phyloP scores from a whole-genome alignment of 1,284 basidiomycete species.

The Singerocomus rubriflavus region DNA sequence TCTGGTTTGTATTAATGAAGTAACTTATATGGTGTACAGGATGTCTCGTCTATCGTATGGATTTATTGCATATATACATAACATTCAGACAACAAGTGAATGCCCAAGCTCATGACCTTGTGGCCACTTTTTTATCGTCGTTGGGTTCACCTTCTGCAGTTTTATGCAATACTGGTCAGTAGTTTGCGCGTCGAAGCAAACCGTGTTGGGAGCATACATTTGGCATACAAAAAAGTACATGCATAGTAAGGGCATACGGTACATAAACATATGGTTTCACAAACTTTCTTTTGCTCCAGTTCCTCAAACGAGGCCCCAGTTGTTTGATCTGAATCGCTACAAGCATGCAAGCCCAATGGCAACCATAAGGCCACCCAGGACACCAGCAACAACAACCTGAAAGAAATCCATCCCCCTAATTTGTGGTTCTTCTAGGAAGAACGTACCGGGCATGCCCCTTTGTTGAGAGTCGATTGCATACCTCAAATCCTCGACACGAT shows the following conservation, averaged over 20 bases:
- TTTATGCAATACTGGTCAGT: background rate
- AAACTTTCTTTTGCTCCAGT: background rate
- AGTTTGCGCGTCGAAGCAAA: background rate
- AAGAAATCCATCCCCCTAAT: constrained; percentile 26
- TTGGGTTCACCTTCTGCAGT: too few relatives aligned
- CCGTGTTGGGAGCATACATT: constrained; percentile 19
- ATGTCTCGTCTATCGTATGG: constrained; percentile 1
- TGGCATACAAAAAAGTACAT: constrained; percentile 11
- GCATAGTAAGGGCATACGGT: constrained; percentile 9
- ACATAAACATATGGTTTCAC: constrained; percentile 14
- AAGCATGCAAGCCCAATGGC: constrained; percentile 31
- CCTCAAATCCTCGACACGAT: constrained; percentile 32
- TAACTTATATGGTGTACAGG: constrained; percentile 25
- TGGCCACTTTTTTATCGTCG: too few relatives aligned
- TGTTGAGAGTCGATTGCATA: constrained; percentile 34
- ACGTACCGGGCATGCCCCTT: constrained; percentile 31
- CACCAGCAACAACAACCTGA: constrained; percentile 31
- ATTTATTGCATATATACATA: background rate
- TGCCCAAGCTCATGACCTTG: too few relatives aligned
- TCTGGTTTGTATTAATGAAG: background rate
- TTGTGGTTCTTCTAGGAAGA: constrained; percentile 23
- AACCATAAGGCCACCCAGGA: constrained; percentile 30
- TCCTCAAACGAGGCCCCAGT: background rate
- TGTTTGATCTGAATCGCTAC: constrained; percentile 26
- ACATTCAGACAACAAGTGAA: too few relatives aligned